A percentile compares a stretch with the other conserved stretches of the same genome.
Conservation (phyloP, 352 stramenopile species). For the Blastocystis sp. region DNA sequence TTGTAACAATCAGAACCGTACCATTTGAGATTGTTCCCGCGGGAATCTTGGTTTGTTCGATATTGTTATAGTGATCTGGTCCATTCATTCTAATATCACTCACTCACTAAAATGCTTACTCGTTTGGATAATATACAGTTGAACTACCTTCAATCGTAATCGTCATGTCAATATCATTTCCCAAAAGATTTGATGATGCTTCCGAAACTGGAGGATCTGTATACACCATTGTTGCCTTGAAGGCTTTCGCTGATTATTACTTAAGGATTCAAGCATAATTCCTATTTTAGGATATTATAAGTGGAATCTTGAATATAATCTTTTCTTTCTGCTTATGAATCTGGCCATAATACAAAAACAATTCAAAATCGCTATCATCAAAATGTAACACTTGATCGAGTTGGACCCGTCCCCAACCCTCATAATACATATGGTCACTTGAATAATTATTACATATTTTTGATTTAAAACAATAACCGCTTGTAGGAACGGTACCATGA, state of each 20-base stretch:
- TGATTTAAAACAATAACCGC: not conserved
- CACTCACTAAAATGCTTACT: not conserved
- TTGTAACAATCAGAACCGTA: not conserved
- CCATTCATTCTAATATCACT: not conserved
- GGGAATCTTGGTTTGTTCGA: not conserved
- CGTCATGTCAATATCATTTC: slow-evolving; percentile 12
- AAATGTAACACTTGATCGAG: slow-evolving; percentile 25
- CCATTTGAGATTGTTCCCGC: too few relatives aligned
- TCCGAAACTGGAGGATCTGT: not conserved
- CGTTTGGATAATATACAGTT: slow-evolving; percentile 1
- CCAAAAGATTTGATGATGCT: not conserved
- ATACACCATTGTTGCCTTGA: slow-evolving; percentile 37
- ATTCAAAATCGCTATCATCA: slow-evolving; percentile 44
- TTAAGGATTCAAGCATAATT: not conserved
- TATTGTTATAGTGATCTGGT: not conserved
- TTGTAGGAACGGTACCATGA: not conserved
- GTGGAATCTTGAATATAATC: not conserved
- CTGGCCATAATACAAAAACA: slow-evolving; percentile 57
- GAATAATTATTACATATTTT: not conserved
- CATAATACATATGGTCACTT: not conserved
- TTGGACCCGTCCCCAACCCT: slow-evolving; percentile 18
- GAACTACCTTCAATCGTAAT: not conserved
- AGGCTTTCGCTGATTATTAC: not conserved
- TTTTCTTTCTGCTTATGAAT: slow-evolving; percentile 14
- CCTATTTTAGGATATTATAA: slow-evolving; percentile 1